Percentiles rank a stretch among this genome's conserved stretches.
These are phyloP conservation scores for Megacollybia marginata DNA, from an alignment of 768 basidiomycete species.

Conservation along the genomic window DNA sequence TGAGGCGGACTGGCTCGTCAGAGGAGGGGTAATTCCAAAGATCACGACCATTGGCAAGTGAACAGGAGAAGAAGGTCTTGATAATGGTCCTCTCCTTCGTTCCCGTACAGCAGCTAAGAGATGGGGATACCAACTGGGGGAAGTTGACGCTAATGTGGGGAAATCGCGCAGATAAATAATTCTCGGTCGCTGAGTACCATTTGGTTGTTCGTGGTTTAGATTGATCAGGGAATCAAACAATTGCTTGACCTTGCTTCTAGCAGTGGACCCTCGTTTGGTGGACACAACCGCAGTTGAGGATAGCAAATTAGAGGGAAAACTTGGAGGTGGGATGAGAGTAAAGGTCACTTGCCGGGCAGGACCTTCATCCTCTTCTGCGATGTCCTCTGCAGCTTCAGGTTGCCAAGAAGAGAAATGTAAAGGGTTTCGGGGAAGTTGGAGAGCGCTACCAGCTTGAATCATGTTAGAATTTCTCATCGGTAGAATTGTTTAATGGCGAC, in stretches of 20 bases:
- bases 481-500: constrained; percentile 24
- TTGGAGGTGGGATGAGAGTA: constrained; percentile 28
- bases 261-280: constrained; percentile 29
- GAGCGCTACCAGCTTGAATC: constrained; percentile 52
- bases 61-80: constrained; percentile 53
- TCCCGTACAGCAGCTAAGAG: constrained; percentile 73
- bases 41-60: constrained; percentile 73
- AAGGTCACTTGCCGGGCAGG: constrained; percentile 34
- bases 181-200: constrained; percentile 42
- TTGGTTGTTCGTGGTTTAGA: constrained; percentile 22
- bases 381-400: constrained; percentile 42
- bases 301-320: constrained; percentile 14
- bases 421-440: constrained; percentile 69
- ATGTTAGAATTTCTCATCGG: background rate
- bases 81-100: constrained; percentile 59
- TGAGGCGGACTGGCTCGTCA: constrained; percentile 39
- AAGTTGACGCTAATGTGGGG: constrained; percentile 62
- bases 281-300: constrained; percentile 34
- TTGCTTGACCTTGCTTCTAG: constrained; percentile 51
- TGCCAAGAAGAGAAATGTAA: constrained; percentile 50
- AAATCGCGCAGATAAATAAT: constrained; percentile 84
- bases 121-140: constrained; percentile 74
- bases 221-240: constrained; percentile 81
- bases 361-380: constrained; percentile 25
- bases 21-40: constrained; percentile 78